Conservation (phyloP, 192 early-diverging fungal genomes). For the Coemansia sp. region DNA sequence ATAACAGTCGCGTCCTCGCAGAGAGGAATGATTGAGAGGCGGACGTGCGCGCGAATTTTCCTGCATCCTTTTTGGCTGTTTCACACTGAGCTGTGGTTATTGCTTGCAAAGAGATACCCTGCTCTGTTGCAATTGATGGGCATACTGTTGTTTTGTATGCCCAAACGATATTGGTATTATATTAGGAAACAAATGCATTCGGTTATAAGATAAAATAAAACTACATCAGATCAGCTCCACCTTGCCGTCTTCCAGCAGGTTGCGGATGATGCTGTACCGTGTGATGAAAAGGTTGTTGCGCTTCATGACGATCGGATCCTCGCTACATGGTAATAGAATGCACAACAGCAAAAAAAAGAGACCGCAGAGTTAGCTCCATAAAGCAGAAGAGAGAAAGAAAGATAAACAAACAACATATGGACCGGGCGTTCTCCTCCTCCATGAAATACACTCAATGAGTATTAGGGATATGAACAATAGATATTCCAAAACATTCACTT, state of each 20-base stretch:
- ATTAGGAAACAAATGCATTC: too few relatives aligned
- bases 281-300: slow-evolving; percentile 54
- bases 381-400: not conserved
- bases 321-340: slow-evolving; percentile 22
- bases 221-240: slow-evolving; percentile 52
- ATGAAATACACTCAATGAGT: too few relatives aligned
- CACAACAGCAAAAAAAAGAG: not conserved
- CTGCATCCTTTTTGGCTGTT: not conserved
- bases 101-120: too few relatives aligned
- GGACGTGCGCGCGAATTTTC: not conserved
- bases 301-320: slow-evolving; percentile 52
- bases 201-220: too few relatives aligned
- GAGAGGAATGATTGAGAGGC: not conserved
- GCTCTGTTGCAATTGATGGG: too few relatives aligned
- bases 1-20: too few relatives aligned
- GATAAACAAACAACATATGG: not conserved
- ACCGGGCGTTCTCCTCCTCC: too few relatives aligned
- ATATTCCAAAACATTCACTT: not conserved
- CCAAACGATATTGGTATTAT: too few relatives aligned
- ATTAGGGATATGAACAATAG: not conserved
- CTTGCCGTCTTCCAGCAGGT: slow-evolving; percentile 44
- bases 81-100: too few relatives aligned
- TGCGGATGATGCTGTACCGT: slow-evolving; percentile 47
- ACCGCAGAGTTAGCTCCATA: not conserved
- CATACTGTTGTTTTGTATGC: too few relatives aligned